Base-by-base conservation (phyloP, 352 stramenopile genomes). In the Saprolegnia parasitica region DNA sequence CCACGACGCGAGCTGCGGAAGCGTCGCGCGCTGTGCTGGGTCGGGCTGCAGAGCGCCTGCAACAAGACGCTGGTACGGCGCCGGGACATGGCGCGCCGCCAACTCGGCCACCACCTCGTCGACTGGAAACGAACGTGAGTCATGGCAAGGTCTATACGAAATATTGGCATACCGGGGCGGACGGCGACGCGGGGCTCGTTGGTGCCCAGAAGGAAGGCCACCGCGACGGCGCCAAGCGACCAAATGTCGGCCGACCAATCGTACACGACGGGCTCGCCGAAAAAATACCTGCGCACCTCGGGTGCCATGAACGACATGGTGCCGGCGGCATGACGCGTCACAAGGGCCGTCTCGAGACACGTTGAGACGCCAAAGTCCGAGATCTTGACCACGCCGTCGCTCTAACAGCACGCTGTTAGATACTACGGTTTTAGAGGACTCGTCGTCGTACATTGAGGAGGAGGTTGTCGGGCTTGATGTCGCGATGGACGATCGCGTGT, bases 321-420 rank as follows among this genome's bases (percentile, higher is more conserved):
- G 1, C 83, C 86, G 8, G 86, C 86, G 20, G 83, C 82, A 42
- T 92, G 84, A 52, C 89, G 81, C 0, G 84, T 93, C 49, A 90
- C 65, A 56, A 91, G 62, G 24, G 87, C 74, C 68, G 79, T 92
- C 55, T 90, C 81, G 23, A 93, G 73, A 39, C 81, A 86, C 3
- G 83, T 93, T 1, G 86, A 93, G 18, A 93, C 86, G n/a, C 84
- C 86, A 67, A 93, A 93, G 56, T 93, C 86, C 0, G 86, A 84
- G 15, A 92, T 89, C 72, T 93, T 93, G 32, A 75, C 80, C 13
- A 81, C 67, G 8, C 81, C 80, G 10, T 91, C 81, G 21, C 72
- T 85, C 85, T 93, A 61, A 3, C 67, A 18, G 24, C 20, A 58
- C 37, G 65, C 10, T 13, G 37, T n/a, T 4, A 42, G 2, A 71